Conservation (phyloP, 2,329 filamentous ascomycete species). For the Fusarium tanahbumbuense region DNA sequence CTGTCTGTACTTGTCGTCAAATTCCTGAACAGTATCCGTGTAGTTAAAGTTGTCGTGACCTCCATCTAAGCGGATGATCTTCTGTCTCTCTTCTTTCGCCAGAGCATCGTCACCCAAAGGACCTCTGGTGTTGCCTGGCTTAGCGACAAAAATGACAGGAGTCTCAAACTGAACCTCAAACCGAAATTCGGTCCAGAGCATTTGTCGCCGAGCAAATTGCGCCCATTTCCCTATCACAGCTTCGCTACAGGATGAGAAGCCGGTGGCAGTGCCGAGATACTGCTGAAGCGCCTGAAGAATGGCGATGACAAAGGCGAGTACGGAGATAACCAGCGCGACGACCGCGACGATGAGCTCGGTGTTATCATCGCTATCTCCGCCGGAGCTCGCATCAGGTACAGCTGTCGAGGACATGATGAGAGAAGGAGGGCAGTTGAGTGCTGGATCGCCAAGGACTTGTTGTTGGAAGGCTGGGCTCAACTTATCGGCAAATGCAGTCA, state of each 20-base stretch:
- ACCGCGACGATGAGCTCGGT: constrained; percentile 50
- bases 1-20: constrained; percentile 27
- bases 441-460: background rate
- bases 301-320: constrained; percentile 55
- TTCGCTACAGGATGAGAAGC: constrained; percentile 54
- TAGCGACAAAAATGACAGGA: constrained; percentile 58
- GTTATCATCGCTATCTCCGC: constrained; percentile 12
- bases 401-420: constrained; percentile 11
- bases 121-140: constrained; percentile 50
- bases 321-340: constrained; percentile 56
- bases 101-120: constrained; percentile 36
- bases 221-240: constrained; percentile 56
- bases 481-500: background rate
- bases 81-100: constrained; percentile 22
- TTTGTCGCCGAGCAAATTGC: constrained; percentile 48
- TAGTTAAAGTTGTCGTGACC: constrained; percentile 25
- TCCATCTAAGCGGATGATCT: constrained; percentile 36
- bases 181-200: constrained; percentile 53
- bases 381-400: background rate
- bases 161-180: constrained; percentile 57
- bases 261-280: constrained; percentile 56
- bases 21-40: constrained; percentile 34
- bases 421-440: background rate
- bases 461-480: background rate
- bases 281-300: constrained; percentile 56